Conservation (phyloP, 306 rosid genomes). For the Oxytropis ochrocephala region DNA sequence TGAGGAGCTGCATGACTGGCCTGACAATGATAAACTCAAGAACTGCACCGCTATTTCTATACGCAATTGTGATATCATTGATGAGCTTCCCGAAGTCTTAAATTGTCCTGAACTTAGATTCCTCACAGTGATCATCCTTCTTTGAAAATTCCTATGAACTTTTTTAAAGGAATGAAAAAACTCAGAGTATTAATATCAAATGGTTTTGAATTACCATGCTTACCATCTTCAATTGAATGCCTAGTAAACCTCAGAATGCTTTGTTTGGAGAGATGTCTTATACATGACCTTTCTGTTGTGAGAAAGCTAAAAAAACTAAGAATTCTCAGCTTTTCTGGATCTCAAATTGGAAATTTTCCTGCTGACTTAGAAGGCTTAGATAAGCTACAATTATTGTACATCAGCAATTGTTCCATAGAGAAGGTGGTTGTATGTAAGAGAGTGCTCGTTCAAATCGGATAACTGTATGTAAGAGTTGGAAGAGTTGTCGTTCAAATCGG, state of each 20-base stretch:
- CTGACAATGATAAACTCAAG: background rate
- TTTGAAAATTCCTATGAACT: background rate
- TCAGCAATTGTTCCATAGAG: background rate
- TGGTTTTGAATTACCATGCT: background rate
- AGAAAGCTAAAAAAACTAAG: conserved; percentile 19
- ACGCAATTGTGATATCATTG: background rate
- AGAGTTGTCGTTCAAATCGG: conserved; percentile 25
- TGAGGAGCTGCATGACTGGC: conserved; percentile 3
- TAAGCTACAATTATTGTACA: background rate
- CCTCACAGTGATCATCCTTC: background rate
- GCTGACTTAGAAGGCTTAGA: background rate
- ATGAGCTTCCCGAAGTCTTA: background rate
- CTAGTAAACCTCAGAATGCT: conserved; percentile 11
- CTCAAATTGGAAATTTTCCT: conserved; percentile 2
- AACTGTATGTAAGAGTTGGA: conserved; percentile 26
- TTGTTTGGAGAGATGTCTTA: conserved; percentile 2
- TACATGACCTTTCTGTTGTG: background rate
- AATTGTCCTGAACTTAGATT: background rate
- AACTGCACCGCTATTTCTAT: background rate
- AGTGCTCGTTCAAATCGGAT: conserved; percentile 24
- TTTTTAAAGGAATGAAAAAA: conserved; percentile 6
- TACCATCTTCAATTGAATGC: conserved; percentile 8
- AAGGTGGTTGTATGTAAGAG: conserved; percentile 21
- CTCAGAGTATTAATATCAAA: conserved; percentile 5
- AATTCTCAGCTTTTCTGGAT: conserved; percentile 18